Evolutionary conservation across 768 basidiomycete genomes (phyloP).

Genomic region (Mycena vulgaris): DNA sequence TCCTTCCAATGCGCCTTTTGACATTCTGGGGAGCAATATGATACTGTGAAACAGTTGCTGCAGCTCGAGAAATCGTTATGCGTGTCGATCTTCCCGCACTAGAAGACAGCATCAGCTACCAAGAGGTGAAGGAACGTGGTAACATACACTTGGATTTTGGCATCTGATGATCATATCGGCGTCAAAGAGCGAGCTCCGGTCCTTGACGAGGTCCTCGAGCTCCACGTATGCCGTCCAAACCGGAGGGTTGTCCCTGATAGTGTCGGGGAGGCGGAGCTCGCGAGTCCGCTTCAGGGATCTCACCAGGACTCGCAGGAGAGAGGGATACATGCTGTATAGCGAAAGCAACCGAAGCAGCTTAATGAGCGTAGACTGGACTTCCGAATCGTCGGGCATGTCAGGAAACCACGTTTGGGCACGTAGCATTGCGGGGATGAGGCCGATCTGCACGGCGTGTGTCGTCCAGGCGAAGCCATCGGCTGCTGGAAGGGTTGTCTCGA

Average conservation of each 20-base stretch:
- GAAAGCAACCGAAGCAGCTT: conserved; percentile 30
- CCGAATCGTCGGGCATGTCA: conserved; percentile 34
- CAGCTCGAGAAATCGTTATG: conserved; percentile 34
- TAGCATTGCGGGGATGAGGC: conserved; percentile 32
- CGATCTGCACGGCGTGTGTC: conserved; percentile 35
- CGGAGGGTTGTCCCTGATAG: conserved; percentile 25
- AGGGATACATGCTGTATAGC: conserved; percentile 36
- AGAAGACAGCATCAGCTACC: background rate
- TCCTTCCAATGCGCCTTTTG: conserved; percentile 38
- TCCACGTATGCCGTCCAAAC: conserved; percentile 27
- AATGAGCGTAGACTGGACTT: conserved; percentile 8
- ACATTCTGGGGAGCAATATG: conserved; percentile 32
- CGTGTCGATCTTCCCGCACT: conserved; percentile 36
- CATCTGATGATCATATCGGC: conserved; percentile 24
- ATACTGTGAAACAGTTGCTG: conserved; percentile 34
- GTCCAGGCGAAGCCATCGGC: conserved; percentile 36
- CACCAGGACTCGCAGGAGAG: conserved; percentile 28
- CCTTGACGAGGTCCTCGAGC: conserved; percentile 27
- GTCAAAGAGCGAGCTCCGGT: conserved; percentile 26
- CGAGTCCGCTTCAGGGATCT: conserved; percentile 9
- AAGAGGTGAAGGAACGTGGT: background rate
- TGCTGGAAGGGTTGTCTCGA: conserved; percentile 20
- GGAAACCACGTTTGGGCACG: conserved; percentile 33
- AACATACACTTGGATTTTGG: conserved; percentile 29
- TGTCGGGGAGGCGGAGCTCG: conserved; percentile 29